phyloP scores from a whole-genome alignment of 441 rosid genomes.

The Croton setiger region DNA sequence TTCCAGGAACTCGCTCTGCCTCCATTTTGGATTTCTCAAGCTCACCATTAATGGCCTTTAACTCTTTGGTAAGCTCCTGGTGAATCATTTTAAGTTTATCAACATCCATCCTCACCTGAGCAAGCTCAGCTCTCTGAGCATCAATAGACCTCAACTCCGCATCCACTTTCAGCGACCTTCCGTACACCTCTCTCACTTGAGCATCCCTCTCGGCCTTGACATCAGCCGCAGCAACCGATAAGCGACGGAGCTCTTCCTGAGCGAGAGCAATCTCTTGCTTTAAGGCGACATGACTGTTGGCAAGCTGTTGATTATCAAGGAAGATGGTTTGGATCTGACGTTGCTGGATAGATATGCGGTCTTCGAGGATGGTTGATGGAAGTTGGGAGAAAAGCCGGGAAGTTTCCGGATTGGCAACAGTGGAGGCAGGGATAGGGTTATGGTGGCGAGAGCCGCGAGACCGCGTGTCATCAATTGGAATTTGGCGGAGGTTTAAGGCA shows the following conservation, averaged over 20 bases:
- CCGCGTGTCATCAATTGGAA: not conserved
- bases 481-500: not conserved
- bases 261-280: slow-evolving; percentile 59
- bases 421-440: not conserved
- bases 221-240: slow-evolving; percentile 40
- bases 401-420: slow-evolving; percentile 9
- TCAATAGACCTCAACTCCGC: slow-evolving; percentile 55
- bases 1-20: slow-evolving; percentile 32
- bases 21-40: slow-evolving; percentile 47
- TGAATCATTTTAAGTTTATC: slow-evolving; percentile 36
- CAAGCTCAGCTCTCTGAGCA: slow-evolving; percentile 49
- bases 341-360: slow-evolving; percentile 59
- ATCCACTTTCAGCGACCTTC: slow-evolving; percentile 60
- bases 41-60: slow-evolving; percentile 42
- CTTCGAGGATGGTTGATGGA: slow-evolving; percentile 49
- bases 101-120: slow-evolving; percentile 50
- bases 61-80: slow-evolving; percentile 42
- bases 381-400: slow-evolving; percentile 5
- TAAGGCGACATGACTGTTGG: slow-evolving; percentile 54
- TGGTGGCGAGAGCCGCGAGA: not conserved
- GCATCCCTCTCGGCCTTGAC: slow-evolving; percentile 60
- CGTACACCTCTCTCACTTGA: slow-evolving; percentile 62
- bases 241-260: slow-evolving; percentile 48
- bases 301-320: slow-evolving; percentile 58
- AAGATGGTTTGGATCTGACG: slow-evolving; percentile 71